Percentiles rank a stretch among this genome's conserved stretches.
These are phyloP conservation scores for Ceratocystis eucalypticola DNA, from an alignment of 2,329 filamentous ascomycete species.

Conservation along the genomic window DNA sequence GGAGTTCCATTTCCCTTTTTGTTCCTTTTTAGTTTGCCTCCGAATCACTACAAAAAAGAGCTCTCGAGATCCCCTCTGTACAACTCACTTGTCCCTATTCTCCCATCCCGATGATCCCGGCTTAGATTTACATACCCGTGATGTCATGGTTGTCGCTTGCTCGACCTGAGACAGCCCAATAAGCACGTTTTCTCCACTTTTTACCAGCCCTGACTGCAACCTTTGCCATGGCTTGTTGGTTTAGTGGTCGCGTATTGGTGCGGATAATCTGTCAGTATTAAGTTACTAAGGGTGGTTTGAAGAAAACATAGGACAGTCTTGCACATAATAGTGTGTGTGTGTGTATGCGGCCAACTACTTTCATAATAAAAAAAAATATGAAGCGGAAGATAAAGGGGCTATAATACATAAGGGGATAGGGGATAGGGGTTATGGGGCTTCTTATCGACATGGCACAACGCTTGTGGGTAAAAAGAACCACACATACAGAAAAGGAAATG, in stretches of 20 bases:
- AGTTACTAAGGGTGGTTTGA: background rate
- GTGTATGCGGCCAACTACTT: background rate
- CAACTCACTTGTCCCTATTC: background rate
- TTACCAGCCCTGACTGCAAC: background rate
- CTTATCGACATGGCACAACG: too few relatives aligned
- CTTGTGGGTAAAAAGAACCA: too few relatives aligned
- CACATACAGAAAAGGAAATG: too few relatives aligned
- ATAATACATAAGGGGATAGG: too few relatives aligned
- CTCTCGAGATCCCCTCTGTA: background rate
- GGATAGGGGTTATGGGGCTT: background rate
- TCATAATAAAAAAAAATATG: background rate
- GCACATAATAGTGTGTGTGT: too few relatives aligned
- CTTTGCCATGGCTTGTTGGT: background rate
- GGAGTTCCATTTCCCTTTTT: too few relatives aligned
- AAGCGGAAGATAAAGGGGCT: background rate
- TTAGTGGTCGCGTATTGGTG: background rate
- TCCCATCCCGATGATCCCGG: background rate
- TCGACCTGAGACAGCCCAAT: constrained; percentile 4
- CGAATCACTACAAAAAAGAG: background rate
- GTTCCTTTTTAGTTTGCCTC: background rate
- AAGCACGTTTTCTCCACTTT: constrained; percentile 4
- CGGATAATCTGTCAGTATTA: background rate
- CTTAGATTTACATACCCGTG: background rate
- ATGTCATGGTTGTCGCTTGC: constrained; percentile 7
- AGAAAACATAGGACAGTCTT: background rate